Evolutionary conservation across 805 yeast species (phyloP), one percentile per base, ranked within the genome.

Genomic region (Lipomyces sp.): DNA sequence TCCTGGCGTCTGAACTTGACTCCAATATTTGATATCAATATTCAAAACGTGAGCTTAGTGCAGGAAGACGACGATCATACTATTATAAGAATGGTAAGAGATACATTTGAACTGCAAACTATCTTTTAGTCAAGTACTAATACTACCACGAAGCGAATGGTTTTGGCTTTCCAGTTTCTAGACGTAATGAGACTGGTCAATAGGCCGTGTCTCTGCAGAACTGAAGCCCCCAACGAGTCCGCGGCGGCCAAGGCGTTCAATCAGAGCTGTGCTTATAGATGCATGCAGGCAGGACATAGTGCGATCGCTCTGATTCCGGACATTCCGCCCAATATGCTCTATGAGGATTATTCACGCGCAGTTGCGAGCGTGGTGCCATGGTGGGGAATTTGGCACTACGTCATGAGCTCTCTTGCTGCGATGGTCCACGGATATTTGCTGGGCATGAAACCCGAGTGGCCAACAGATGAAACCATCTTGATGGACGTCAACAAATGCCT

Each of bases 211-310:
- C 36, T 51, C 1, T 51, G 55, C 43, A 43, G 32, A 13, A 18
- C 29, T 23, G 50, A 51, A 10, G 42, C 46, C 31, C 55, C 55
- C 8, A 44, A 47, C 35, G 47, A 51, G 38, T 51, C 55, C 13
- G 18, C 24, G 11, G 47, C 33, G n/a, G 45, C 55, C n/a, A 35
- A 28, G 18, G 49, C 41, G 19, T 37, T 46, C 18, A 39, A 39
- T 6, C 16, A 26, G n/a, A 23, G 22, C 10, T 42, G 46, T 18
- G 55, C 55, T 2, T 6, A 18, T 16, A 37, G 39, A 10, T 49
- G 51, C 23, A 51, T 51, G 49, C 31, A 33, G 39, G 55, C 55
- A 11, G 55, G 55, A 3, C 55, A 51, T 19, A 35, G 37, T 13
- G 19, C 55, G 11, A 38, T 51, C 6, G 24, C 24, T 16, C 34